These are phyloP conservation scores for Leccinum disarticulatum DNA, from an alignment of 768 basidiomycete genomes.

Conservation along the genomic window DNA sequence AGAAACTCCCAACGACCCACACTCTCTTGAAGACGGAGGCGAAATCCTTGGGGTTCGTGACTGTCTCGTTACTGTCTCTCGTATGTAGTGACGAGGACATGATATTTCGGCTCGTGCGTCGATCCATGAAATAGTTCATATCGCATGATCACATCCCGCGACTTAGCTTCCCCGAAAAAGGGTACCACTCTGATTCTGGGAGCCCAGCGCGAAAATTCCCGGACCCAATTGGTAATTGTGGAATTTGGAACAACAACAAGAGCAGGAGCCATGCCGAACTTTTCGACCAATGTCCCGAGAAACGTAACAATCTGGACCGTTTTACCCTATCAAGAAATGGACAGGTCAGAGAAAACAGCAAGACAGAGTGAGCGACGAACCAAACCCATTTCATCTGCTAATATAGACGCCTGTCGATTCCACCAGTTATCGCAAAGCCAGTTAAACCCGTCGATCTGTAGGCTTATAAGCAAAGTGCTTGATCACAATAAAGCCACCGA, in stretches of 20 bases:
- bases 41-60: slow-evolving; percentile 70
- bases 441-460: slow-evolving; percentile 74
- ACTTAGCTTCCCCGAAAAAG: slow-evolving; percentile 77
- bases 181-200: slow-evolving; percentile 75
- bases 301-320: slow-evolving; percentile 91
- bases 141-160: slow-evolving; percentile 75
- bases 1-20: slow-evolving; percentile 93
- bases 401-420: slow-evolving; percentile 78
- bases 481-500: slow-evolving; percentile 31
- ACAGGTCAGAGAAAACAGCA: slow-evolving; percentile 4
- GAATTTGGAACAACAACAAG: slow-evolving; percentile 96
- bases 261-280: slow-evolving; percentile 67
- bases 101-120: slow-evolving; percentile 63
- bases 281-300: slow-evolving; percentile 61
- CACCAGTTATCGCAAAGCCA: slow-evolving; percentile 91
- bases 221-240: slow-evolving; percentile 92
- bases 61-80: slow-evolving; percentile 46
- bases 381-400: slow-evolving; percentile 98
- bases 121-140: slow-evolving; percentile 76
- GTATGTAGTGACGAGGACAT: slow-evolving; percentile 92
- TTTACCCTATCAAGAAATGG: slow-evolving; percentile 57
- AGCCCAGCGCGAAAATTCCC: slow-evolving; percentile 84
- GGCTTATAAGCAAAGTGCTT: slow-evolving; percentile 7
- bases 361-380: slow-evolving; percentile 39
- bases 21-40: slow-evolving; percentile 67